Percentiles rank a stretch among this genome's conserved stretches.
phyloP scores from a whole-genome alignment of 805 yeast genomes.

The Cyberlindnera saturnus region DNA sequence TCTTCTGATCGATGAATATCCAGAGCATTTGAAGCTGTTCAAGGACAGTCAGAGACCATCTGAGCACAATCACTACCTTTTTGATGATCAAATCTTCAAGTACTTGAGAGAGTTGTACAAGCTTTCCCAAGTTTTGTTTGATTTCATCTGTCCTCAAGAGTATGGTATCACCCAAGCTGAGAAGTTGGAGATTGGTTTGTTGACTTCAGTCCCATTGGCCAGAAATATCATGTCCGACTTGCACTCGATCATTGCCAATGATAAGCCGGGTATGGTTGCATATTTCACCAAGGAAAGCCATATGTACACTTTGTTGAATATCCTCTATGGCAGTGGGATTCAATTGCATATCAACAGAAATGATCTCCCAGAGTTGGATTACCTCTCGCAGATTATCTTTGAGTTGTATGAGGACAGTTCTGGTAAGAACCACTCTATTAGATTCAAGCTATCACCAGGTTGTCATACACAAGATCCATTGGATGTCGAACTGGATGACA shows the following conservation, averaged over 20 bases:
- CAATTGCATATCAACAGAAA: conserved; percentile 96
- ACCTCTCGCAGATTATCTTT: conserved; percentile 88
- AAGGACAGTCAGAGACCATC: conserved; percentile 11
- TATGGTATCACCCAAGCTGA: conserved; percentile 95
- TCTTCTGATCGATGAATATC: conserved; percentile 23
- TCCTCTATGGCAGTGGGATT: conserved; percentile 83
- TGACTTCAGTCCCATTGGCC: conserved; percentile 91
- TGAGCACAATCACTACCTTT: conserved; percentile 38
- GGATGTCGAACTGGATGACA: conserved; percentile 92
- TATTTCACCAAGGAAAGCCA: conserved; percentile 97
- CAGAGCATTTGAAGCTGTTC: conserved; percentile 23
- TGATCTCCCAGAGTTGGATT: conserved; percentile 94
- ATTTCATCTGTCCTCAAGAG: conserved; percentile 97
- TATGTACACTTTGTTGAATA: conserved; percentile 86
- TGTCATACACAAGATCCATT: conserved; percentile 97
- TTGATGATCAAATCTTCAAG: conserved; percentile 75
- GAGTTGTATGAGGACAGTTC: conserved; percentile 83
- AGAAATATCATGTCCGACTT: conserved; percentile 80
- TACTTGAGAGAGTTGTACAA: conserved; percentile 83
- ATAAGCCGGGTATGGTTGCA: conserved; percentile 76
- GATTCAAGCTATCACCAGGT: conserved; percentile 93
- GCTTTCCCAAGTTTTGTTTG: conserved; percentile 88
- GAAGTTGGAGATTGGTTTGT: conserved; percentile 89
- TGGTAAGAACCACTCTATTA: conserved; percentile 80
- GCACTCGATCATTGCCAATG: conserved; percentile 68